Evolutionary conservation across 2,329 filamentous ascomycete species (phyloP), one percentile per base, ranked within the genome.

Genomic region (Fusarium burgessii): DNA sequence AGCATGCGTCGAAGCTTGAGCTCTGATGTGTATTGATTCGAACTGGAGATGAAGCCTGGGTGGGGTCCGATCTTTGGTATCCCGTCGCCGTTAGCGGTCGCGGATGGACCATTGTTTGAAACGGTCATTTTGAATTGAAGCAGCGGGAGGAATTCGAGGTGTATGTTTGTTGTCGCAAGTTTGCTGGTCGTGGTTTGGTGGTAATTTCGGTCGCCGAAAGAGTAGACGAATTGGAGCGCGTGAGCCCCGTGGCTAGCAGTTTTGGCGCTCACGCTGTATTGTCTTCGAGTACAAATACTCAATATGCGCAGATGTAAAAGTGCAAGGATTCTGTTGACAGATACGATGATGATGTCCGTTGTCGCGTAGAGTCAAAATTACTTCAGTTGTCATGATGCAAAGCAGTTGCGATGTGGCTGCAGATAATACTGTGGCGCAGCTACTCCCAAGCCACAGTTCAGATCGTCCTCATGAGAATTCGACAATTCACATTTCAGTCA

Each of bases 1-100:
- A 97, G 87, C 79, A 91, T 90, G 76, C 89, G 88, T 67, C 94
- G 91, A 60, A 98, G 88, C 74, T 90, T 90, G 75, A 93, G 91
- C 78, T 98, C 93, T 72, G 93, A 92, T 68, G 94, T 88, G 82
- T 95, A 98, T 62, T 93, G 93, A 52, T 87, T 83, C 25, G 85
- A 83, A 42, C 85, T 83, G 42, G 82, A 83, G 52, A 86, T 84
- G 71, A 82, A 80, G 68, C 86, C 86, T 5, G 85, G 84, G 42
- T 84, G 82, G 54, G 83, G 83, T 4, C 83, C 83, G 35, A 81
- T 68, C 71, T 78, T 74, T 68, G 59, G 47, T 27, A 65, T 20
- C 7, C 51, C 47, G 25, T 74, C 64, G 41, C 71, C 74, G 38
- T 76, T 74, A 42, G 55, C 56, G n/a, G 74, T 47, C 29, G 52